Base-by-base conservation (phyloP, 2,329 filamentous ascomycete genomes). In the Chaetomium sp. region DNA sequence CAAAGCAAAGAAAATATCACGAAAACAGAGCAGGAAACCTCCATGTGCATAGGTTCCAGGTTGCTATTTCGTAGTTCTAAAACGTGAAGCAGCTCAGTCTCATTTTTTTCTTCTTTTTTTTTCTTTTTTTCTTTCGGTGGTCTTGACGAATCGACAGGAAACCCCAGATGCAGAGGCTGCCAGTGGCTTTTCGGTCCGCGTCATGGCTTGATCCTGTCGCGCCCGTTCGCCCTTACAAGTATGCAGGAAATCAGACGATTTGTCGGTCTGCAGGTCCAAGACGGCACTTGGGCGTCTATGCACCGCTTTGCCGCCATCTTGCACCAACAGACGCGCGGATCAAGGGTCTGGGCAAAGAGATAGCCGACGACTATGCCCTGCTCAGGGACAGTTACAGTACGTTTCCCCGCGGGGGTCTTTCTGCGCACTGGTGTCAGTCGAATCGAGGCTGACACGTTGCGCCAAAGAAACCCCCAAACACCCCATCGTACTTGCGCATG, bases 401-500 rank as follows among this genome's bases (percentile, higher is more conserved):
- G 62, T 23, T 38, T 25, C n/a, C 13, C 57, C 12, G 9, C 2
- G 12, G 25, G 29, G 9, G n/a, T n/a, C 51, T 16, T 21, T 25
- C 19, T 53, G 50, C 50, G 49, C 13, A 25, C 49, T 25, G 5
- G 23, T 23, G 49, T 47, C 45, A 47, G 45, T 47, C n/a, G 19
- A 47, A 47, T 19, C 3, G 38, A 19, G 16, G 33, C 31, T 70
- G 60, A 73, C 65, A 63, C 57, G 49, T 60, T 33, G 47, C 50
- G 49, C 59, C 13, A 51, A 35, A 85, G 83, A 79, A 49, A 82
- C 83, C 4, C 86, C 87, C 2, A 84, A 83, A 70, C 72, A 88
- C 68, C 85, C 87, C 53, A 83, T 90, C 62, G 85, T 89, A 61
- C 83, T 90, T 38, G 86, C 87, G 60, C 87, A 89, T 71, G 87